phyloP scores from a whole-genome alignment of 2,329 filamentous ascomycete species.

The Fusarium chuoi region DNA sequence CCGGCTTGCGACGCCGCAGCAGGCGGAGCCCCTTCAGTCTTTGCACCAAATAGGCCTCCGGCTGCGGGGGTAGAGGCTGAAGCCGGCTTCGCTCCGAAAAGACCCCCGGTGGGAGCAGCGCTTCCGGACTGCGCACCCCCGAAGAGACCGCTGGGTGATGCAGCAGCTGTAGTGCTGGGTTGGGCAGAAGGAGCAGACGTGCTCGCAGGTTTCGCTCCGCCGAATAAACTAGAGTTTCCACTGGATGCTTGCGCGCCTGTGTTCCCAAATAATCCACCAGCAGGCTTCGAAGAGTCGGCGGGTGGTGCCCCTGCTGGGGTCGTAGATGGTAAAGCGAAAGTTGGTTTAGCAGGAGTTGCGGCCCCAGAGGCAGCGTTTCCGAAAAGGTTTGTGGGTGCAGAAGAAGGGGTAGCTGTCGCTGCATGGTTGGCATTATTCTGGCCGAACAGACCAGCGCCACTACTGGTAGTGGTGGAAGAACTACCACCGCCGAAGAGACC shows the following conservation, averaged over 20 bases:
- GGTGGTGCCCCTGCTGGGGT: constrained; percentile 67
- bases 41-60: constrained; percentile 38
- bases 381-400: constrained; percentile 47
- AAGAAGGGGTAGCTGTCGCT: constrained; percentile 38
- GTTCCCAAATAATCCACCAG: constrained; percentile 41
- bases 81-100: constrained; percentile 49
- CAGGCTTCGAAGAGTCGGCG: constrained; percentile 47
- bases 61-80: constrained; percentile 40
- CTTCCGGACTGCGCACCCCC: constrained; percentile 47
- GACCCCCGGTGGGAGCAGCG: constrained; percentile 44
- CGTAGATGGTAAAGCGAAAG: constrained; percentile 61
- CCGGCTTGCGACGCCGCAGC: constrained; percentile 33
- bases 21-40: constrained; percentile 40
- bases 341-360: constrained; percentile 57
- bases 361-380: constrained; percentile 43
- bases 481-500: constrained; percentile 45
- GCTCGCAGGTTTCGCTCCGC: constrained; percentile 43
- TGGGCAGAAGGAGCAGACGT: constrained; percentile 32
- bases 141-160: constrained; percentile 47
- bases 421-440: constrained; percentile 42
- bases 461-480: constrained; percentile 39
- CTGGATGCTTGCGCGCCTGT: constrained; percentile 32
- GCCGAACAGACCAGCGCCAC: constrained; percentile 37
- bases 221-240: constrained; percentile 45
- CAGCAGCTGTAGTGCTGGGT: constrained; percentile 29